phyloP scores from a whole-genome alignment of 805 yeast species.

The Metschnikowia baotianmanensis region DNA sequence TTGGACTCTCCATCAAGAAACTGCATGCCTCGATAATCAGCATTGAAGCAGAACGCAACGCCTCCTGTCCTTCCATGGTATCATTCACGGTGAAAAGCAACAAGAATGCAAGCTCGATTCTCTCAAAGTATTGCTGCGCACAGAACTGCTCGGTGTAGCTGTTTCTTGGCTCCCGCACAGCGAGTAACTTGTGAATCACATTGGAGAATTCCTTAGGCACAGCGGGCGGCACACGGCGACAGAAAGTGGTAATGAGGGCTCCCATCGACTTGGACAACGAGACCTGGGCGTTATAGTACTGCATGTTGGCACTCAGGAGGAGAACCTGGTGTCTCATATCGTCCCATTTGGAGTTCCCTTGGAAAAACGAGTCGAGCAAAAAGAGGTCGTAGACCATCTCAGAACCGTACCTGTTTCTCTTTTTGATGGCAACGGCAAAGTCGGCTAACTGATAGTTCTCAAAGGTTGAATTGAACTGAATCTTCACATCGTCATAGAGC shows the following conservation, averaged over 20 bases:
- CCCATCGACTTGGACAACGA: constrained; percentile 75
- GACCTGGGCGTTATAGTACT: constrained; percentile 63
- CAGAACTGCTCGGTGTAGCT: constrained; percentile 45
- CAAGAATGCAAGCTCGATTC: constrained; percentile 67
- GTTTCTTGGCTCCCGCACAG: constrained; percentile 51
- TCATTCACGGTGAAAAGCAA: constrained; percentile 41
- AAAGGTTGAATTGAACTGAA: constrained; percentile 48
- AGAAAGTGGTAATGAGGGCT: constrained; percentile 66
- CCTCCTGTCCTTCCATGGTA: constrained; percentile 23
- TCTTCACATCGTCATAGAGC: constrained; percentile 45
- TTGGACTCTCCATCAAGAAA: constrained; percentile 47
- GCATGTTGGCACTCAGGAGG: constrained; percentile 60
- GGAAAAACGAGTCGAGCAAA: constrained; percentile 60
- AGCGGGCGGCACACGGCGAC: constrained; percentile 31
- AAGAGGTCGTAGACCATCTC: constrained; percentile 56
- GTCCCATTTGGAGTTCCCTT: constrained; percentile 24
- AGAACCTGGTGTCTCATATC: constrained; percentile 49
- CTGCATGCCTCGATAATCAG: constrained; percentile 44
- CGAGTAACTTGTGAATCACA: constrained; percentile 49
- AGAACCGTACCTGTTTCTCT: constrained; percentile 49
- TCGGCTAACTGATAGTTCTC: constrained; percentile 46
- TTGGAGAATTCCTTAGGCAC: constrained; percentile 22
- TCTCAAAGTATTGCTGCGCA: constrained; percentile 50
- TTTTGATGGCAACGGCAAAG: constrained; percentile 47
- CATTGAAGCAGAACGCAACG: constrained; percentile 34